A percentile compares a stretch with the other conserved stretches of the same genome.
phyloP scores from a whole-genome alignment of 2,329 filamentous ascomycete genomes.

The Erysiphe pulchra region DNA sequence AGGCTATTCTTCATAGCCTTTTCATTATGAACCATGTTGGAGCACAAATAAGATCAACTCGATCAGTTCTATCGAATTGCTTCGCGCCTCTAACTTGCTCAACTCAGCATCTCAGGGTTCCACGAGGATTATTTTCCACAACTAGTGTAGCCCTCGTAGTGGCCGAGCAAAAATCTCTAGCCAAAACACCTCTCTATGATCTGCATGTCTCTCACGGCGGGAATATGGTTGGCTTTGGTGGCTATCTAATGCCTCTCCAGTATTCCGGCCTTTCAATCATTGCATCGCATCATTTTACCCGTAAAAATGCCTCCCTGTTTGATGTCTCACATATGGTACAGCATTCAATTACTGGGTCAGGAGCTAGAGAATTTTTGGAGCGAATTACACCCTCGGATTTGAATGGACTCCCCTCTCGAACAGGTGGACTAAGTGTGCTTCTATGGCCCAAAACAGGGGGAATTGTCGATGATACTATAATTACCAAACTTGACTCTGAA shows the following conservation, averaged over 20 bases:
- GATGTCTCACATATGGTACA: slow-evolving; percentile 96
- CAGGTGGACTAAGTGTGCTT: slow-evolving; percentile 63
- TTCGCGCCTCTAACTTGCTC: too few species aligned
- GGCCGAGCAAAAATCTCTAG: slow-evolving; percentile 13
- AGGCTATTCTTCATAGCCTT: too few species aligned
- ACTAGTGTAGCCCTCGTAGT: too few species aligned
- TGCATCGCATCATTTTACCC: slow-evolving; percentile 76
- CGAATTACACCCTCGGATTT: slow-evolving; percentile 58
- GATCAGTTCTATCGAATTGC: too few species aligned
- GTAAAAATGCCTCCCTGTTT: slow-evolving; percentile 69
- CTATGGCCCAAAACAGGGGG: slow-evolving; percentile 60
- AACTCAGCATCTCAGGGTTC: too few species aligned
- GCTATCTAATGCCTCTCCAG: slow-evolving; percentile 78
- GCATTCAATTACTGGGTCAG: slow-evolving; percentile 59
- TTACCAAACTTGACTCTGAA: slow-evolving; percentile 51
- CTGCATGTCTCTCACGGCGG: slow-evolving; percentile 53
- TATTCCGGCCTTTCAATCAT: slow-evolving; percentile 54
- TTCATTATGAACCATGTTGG: too few species aligned
- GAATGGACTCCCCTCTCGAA: slow-evolving; percentile 33
- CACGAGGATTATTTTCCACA: too few species aligned
- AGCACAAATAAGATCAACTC: too few species aligned
- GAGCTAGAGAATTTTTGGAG: slow-evolving; percentile 59
- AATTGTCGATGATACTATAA: slow-evolving; percentile 83
- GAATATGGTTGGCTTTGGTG: slow-evolving; percentile 94
- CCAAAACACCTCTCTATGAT: slow-evolving; percentile 52